phyloP scores from a whole-genome alignment of 345 rosid genomes.

The Raphanus sativus region DNA sequence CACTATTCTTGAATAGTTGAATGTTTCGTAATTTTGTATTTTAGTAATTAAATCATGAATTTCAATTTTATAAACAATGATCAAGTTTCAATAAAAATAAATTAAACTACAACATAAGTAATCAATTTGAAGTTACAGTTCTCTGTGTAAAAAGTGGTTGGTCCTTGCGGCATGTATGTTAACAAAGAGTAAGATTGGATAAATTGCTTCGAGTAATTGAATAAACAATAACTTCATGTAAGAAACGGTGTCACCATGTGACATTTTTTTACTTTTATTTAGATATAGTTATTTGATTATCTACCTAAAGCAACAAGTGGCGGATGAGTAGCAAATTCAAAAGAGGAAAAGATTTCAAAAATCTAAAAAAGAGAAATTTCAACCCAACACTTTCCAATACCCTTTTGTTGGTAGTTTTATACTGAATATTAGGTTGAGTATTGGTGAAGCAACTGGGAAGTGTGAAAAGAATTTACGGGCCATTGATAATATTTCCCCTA shows the following conservation, averaged over 20 bases:
- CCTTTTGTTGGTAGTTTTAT: not conserved
- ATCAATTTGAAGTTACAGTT: not conserved
- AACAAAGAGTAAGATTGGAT: constrained; percentile 3
- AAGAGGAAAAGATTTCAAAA: constrained; percentile 12
- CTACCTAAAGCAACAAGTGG: not conserved
- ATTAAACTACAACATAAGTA: not conserved
- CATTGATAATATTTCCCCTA: not conserved
- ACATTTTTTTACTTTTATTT: not conserved
- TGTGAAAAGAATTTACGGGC: not conserved
- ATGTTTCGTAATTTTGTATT: not conserved
- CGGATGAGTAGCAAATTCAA: constrained; percentile 17
- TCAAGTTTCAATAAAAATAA: constrained; percentile 1
- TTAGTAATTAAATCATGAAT: not conserved
- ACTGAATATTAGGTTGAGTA: not conserved
- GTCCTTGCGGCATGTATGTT: constrained; percentile 7
- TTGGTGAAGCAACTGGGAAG: constrained; percentile 3
- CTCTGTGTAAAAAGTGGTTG: constrained; percentile 11
- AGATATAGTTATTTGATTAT: not conserved
- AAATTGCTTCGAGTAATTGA: not conserved
- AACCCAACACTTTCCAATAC: not conserved
- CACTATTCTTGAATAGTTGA: constrained; percentile 6
- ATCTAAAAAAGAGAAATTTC: not conserved
- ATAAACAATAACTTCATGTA: not conserved
- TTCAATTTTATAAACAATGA: not conserved
- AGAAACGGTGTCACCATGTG: constrained; percentile 1